These are phyloP conservation scores for Malania oleifera DNA, from an alignment of 164 flowering plant genomes.

Conservation along the genomic window DNA sequence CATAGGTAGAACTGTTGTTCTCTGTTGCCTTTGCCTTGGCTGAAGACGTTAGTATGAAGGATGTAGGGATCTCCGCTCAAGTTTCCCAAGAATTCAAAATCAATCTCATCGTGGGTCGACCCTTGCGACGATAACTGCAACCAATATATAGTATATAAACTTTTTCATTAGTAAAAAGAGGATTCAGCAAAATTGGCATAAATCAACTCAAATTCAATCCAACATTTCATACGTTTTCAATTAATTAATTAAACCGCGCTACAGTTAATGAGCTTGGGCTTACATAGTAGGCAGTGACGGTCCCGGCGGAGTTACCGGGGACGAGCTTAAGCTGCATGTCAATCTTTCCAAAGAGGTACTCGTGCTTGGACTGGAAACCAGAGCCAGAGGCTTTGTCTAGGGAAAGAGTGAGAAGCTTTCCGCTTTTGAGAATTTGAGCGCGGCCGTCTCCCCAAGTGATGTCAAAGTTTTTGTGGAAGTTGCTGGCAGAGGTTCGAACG, in stretches of 20 bases:
- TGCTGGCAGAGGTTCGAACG: too few relatives aligned
- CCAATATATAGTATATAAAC: too few relatives aligned
- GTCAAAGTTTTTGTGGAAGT: conserved; percentile 12
- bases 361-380: conserved; percentile 17
- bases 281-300: conserved; percentile 18
- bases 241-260: too few relatives aligned
- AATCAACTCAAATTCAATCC: too few relatives aligned
- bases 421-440: conserved; percentile 10
- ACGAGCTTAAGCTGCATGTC: conserved; percentile 20
- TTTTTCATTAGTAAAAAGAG: too few relatives aligned
- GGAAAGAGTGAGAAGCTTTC: conserved; percentile 14
- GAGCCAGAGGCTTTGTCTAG: conserved; percentile 15
- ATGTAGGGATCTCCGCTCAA: conserved; percentile 20
- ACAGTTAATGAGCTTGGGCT: too few relatives aligned
- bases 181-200: too few relatives aligned
- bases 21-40: conserved; percentile 3
- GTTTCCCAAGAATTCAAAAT: conserved; percentile 20
- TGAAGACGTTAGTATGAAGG: conserved; percentile 1
- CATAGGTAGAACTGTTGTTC: conserved; percentile 9
- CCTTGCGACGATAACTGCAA: conserved; percentile 18
- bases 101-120: conserved; percentile 18
- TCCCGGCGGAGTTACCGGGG: conserved; percentile 16
- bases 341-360: conserved; percentile 15
- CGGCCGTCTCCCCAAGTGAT: conserved; percentile 19
- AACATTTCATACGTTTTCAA: too few relatives aligned